A percentile compares a stretch with the other conserved stretches of the same genome.
phyloP scores from a whole-genome alignment of 2,329 filamentous ascomycete species.

The Ophiostoma quercus region DNA sequence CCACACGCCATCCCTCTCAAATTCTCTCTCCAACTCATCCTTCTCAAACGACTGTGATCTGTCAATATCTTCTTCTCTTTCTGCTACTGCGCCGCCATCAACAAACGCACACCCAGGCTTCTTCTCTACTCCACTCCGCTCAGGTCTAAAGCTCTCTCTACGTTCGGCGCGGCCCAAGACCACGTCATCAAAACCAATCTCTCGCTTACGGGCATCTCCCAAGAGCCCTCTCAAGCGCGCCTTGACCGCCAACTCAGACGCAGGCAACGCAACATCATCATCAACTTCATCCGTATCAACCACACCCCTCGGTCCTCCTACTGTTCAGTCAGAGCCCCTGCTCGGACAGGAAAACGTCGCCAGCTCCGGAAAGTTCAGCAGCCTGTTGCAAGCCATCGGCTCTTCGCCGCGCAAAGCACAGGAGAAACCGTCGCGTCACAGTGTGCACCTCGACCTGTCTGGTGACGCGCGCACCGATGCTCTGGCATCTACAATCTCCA shows the following conservation, averaged over 20 bases:
- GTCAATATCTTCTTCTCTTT: constrained; percentile 15
- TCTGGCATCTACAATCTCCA: constrained; percentile 57
- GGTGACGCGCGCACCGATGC: constrained; percentile 45
- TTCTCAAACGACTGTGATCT: constrained; percentile 19
- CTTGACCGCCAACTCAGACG: constrained; percentile 63
- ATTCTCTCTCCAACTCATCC: constrained; percentile 17
- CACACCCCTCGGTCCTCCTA: constrained; percentile 38
- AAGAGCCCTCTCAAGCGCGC: constrained; percentile 77
- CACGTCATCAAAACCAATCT: constrained; percentile 48
- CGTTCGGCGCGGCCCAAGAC: constrained; percentile 58
- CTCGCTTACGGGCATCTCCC: constrained; percentile 64
- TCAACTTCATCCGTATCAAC: constrained; percentile 44
- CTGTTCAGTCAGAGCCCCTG: constrained; percentile 24
- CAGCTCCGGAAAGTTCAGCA: constrained; percentile 31
- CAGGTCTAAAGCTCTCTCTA: constrained; percentile 61
- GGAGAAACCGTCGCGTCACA: constrained; percentile 50
- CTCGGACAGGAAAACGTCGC: constrained; percentile 42
- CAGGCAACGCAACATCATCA: constrained; percentile 59
- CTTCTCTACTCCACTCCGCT: constrained; percentile 59
- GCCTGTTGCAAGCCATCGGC: constrained; percentile 34
- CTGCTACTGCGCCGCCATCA: constrained; percentile 26
- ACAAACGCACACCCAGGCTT: constrained; percentile 35
- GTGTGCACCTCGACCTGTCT: constrained; percentile 53
- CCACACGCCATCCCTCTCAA: constrained; percentile 22
- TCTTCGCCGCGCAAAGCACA: constrained; percentile 40